These are phyloP conservation scores for Apiospora sp. DNA, from an alignment of 2,329 filamentous ascomycete genomes.

Conservation along the genomic window DNA sequence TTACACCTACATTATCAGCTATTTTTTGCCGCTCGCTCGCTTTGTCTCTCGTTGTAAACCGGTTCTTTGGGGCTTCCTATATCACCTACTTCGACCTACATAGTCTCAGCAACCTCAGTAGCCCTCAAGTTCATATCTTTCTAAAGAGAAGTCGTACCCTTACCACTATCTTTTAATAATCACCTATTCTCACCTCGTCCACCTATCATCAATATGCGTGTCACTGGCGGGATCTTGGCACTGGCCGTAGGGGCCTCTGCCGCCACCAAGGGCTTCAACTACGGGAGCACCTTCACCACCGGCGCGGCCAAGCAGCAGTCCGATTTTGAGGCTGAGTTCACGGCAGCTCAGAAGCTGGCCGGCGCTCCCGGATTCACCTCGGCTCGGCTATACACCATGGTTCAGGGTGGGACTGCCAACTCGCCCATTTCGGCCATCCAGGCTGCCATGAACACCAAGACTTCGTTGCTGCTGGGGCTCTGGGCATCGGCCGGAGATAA, in stretches of 20 bases:
- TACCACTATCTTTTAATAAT: neutral
- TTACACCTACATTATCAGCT: constrained; percentile 7
- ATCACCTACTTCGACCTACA: constrained; percentile 26
- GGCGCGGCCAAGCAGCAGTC: constrained; percentile 65
- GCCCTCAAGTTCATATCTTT: neutral
- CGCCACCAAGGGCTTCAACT: constrained; percentile 74
- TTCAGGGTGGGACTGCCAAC: constrained; percentile 72
- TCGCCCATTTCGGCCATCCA: constrained; percentile 61
- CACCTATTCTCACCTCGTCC: neutral
- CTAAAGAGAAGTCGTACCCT: neutral
- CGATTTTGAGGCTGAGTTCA: constrained; percentile 77
- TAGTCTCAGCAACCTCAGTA: neutral
- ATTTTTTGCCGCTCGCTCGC: constrained; percentile 14
- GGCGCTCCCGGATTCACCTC: constrained; percentile 73
- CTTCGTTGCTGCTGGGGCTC: constrained; percentile 80
- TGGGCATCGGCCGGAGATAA: constrained; percentile 77
- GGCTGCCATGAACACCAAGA: constrained; percentile 83
- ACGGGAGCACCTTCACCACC: constrained; percentile 68
- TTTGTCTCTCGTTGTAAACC: constrained; percentile 14
- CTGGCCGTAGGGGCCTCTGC: constrained; percentile 50
- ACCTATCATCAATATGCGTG: constrained; percentile 32
- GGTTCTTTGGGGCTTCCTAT: neutral
- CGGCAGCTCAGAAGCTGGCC: constrained; percentile 66
- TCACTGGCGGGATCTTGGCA: constrained; percentile 39
- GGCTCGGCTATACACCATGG: constrained; percentile 79